Conservation (phyloP, 78 protist genomes). For the Speleostelium caveatum region DNA sequence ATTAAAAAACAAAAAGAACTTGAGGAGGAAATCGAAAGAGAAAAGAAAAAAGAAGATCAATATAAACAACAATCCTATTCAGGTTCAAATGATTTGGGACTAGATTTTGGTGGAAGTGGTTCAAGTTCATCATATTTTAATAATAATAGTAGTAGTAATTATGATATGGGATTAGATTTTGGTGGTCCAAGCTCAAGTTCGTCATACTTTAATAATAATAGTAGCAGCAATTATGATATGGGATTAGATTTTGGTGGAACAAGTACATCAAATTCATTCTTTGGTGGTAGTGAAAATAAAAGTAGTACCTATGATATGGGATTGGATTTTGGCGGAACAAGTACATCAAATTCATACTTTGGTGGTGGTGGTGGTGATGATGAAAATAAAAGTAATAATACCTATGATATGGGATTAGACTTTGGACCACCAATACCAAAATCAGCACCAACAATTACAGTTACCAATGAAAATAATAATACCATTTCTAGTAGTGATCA, state of each 20-base stretch:
- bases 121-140: background rate
- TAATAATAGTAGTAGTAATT: background rate
- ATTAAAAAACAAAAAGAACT: background rate
- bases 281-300: background rate
- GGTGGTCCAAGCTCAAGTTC: background rate
- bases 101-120: constrained; percentile 75
- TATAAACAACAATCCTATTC: background rate
- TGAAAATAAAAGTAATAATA: background rate
- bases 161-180: constrained; percentile 34
- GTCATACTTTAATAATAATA: background rate
- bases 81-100: constrained; percentile 20
- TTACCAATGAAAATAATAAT: background rate
- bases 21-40: background rate
- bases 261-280: background rate
- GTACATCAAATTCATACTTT: background rate
- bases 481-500: background rate
- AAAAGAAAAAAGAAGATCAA: background rate
- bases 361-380: too few relatives aligned
- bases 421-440: constrained; percentile 20
- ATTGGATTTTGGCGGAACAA: constrained; percentile 26
- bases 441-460: constrained; percentile 2
- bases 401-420: constrained; percentile 10
- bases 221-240: constrained; percentile 3
- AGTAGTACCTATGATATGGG: background rate
- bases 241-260: constrained; percentile 51